Evolutionary conservation across 2,329 filamentous ascomycete species (phyloP).

Genomic region (Aspergillus pseudonomiae): DNA sequence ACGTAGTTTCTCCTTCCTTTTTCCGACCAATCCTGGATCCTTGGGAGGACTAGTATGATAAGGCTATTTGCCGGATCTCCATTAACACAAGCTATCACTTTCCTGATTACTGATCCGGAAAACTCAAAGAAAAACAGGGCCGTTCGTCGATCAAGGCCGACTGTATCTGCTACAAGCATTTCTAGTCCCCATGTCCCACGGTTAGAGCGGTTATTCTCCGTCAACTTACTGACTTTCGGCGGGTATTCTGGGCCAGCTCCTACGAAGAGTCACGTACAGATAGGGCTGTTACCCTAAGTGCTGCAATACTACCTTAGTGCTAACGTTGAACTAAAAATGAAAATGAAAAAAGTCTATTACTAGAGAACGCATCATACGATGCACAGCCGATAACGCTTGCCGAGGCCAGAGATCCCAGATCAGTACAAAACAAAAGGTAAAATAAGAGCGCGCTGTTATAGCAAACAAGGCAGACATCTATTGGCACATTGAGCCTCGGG

Average conservation of each 20-base stretch:
- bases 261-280: neutral
- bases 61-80: conserved; percentile 5
- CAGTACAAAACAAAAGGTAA: neutral
- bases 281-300: conserved; percentile 1
- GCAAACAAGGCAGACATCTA: neutral
- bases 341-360: neutral
- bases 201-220: neutral
- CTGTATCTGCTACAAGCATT: conserved; percentile 1
- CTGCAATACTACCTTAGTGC: neutral
- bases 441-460: neutral
- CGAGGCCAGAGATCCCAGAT: neutral
- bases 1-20: conserved; percentile 7
- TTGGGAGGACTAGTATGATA: neutral
- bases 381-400: neutral
- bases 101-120: conserved; percentile 1
- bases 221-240: neutral
- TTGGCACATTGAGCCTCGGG: conserved; percentile 12
- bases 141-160: neutral
- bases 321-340: neutral
- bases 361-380: neutral
- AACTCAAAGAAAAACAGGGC: neutral
- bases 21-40: neutral
- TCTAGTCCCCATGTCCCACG: neutral
- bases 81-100: neutral
- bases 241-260: neutral